Conservation (phyloP, 192 early-diverging fungal genomes). For the Coemansia sp. region DNA sequence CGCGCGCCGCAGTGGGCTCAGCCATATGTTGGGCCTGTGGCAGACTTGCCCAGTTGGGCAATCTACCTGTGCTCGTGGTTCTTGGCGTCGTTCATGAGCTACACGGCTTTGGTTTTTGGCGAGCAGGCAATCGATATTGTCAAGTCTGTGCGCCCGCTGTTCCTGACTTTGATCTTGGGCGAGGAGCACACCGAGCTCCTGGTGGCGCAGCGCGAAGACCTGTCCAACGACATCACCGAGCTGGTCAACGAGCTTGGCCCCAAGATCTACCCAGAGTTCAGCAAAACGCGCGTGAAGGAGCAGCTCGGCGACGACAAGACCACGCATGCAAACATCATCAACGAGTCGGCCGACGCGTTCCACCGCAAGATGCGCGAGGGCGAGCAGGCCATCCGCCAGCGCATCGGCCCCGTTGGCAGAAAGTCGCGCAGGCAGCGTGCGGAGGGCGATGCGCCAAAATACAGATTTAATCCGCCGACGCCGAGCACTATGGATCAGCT, state of each 20-base stretch:
- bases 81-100: conserved; percentile 61
- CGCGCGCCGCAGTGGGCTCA: conserved; percentile 31
- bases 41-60: conserved; percentile 17
- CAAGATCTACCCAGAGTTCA: conserved; percentile 73
- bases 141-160: conserved; percentile 81
- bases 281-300: conserved; percentile 34
- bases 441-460: conserved; percentile 19
- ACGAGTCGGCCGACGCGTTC: conserved; percentile 30
- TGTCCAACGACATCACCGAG: conserved; percentile 73
- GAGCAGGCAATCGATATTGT: conserved; percentile 74
- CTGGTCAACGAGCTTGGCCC: conserved; percentile 85
- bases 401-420: conserved; percentile 7
- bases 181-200: conserved; percentile 62
- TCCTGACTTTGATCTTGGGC: conserved; percentile 63
- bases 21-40: background rate
- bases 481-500: conserved; percentile 51
- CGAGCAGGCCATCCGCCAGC: conserved; percentile 40
- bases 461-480: conserved; percentile 49
- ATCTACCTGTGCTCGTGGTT: conserved; percentile 44
- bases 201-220: conserved; percentile 63
- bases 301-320: conserved; percentile 17
- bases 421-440: conserved; percentile 2
- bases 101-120: conserved; percentile 71
- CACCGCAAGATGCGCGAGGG: conserved; percentile 37
- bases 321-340: conserved; percentile 26